Conservation (phyloP, 2,329 filamentous ascomycete genomes). For the Teratosphaeria gauchensis region DNA sequence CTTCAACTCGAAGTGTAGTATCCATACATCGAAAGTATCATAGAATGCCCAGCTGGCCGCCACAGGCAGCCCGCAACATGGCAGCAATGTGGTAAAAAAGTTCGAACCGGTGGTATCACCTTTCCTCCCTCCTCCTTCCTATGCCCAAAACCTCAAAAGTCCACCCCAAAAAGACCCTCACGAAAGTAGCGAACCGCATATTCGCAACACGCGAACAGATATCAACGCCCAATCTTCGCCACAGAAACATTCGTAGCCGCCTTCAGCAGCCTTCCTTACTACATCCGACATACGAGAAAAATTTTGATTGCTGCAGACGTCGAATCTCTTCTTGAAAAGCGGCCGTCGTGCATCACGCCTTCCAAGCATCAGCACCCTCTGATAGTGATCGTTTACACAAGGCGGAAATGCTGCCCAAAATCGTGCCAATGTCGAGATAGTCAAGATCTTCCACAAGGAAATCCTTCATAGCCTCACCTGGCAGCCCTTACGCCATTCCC, state of each 20-base stretch:
- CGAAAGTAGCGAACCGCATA: not conserved
- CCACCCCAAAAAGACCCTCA: not conserved
- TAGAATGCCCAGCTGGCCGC: not conserved
- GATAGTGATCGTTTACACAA: too few relatives aligned
- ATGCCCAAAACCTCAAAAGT: not conserved
- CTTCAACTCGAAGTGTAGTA: not conserved
- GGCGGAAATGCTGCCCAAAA: not conserved
- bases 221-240: not conserved
- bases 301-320: not conserved
- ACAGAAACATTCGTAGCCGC: not conserved
- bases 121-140: not conserved
- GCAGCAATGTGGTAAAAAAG: not conserved
- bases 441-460: not conserved
- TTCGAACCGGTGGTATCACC: not conserved
- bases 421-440: not conserved
- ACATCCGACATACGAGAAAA: not conserved
- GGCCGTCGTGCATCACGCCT: not conserved
- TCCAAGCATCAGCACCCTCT: too few relatives aligned
- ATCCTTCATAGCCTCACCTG: not conserved
- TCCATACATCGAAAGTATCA: not conserved
- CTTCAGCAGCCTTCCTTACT: not conserved
- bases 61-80: not conserved
- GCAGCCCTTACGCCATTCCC: conserved; percentile 9
- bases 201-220: not conserved
- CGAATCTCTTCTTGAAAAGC: not conserved